Conservation (phyloP, 306 rosid genomes). For the Acacia confusa region DNA sequence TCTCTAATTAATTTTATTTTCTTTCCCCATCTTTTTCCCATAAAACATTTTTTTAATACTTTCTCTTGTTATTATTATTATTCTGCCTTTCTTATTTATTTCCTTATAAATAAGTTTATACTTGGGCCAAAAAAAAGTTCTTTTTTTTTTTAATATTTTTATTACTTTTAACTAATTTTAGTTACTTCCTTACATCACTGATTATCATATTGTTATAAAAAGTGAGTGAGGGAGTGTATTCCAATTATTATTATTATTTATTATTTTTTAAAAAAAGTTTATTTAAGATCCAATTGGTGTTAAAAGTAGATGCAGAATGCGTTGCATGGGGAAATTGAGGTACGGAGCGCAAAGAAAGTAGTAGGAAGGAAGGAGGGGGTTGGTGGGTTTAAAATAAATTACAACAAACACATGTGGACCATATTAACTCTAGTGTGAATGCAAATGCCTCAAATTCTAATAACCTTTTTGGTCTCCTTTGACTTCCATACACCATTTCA, state of each 20-base stretch:
- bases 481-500: not conserved
- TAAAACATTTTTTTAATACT: no score
- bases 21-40: no score
- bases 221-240: not conserved
- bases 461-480: not conserved
- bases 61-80: no score
- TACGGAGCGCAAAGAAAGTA: not conserved
- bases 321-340: not conserved
- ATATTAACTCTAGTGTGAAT: not conserved
- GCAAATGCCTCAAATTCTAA: not conserved
- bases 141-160: no score
- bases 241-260: not conserved
- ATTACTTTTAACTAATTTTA: no score
- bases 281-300: not conserved
- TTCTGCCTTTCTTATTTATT: no score
- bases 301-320: not conserved
- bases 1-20: no score
- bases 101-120: no score
- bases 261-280: not conserved
- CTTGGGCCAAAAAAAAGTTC: no score
- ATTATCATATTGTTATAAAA: no score
- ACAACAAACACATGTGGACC: not conserved
- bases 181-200: no score
- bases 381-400: not conserved
- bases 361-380: not conserved